Base-by-base conservation (phyloP, 2,329 filamentous ascomycete genomes). In the Proliferodiscus dingleyae region DNA sequence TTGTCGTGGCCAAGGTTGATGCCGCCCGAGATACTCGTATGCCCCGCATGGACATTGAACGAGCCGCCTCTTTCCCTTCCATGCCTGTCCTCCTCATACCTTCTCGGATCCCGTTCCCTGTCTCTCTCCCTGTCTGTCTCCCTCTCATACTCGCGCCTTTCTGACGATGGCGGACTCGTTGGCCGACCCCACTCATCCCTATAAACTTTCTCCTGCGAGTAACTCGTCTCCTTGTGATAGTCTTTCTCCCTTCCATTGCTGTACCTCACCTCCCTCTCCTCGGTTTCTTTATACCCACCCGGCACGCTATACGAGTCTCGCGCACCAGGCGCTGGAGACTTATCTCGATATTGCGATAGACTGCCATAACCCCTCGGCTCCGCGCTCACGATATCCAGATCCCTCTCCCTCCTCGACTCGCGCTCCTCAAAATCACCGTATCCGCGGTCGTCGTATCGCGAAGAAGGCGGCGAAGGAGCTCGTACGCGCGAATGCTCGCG, bases 121-220 rank as follows among this genome's bases (percentile, higher is more conserved):
- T 60, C 55, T 41, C 58, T 57, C 32, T 65, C 62, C 26, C 58
- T 53, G 24, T 63, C 50, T 23, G 44, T 46, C 26, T 54, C 51
- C 24, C 36, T 50, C 22, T 50, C 48, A 60, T 62, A 53, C 42
- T 62, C 10, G 29, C 46, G 37, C 9, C 43, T 45, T 11, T 26
- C 37, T 34, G 39, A 40, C 42, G 58, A 48, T 45, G 45, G 43
- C 6, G 44, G 47, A 15, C 41, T 45, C n/a, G 30, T 41, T 15
- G 45, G 41, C 18, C 47, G 11, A 13, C 37, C 47, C 44, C 52
- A 53, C 16, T 49, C 37, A 39, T 55, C 54, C 15, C 45, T 41
- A 15, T 43, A 36, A 4, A 16, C 29, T 30, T 38, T 34, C 13
- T 32, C 22, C 29, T 34, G 32, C 39, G 26, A 37, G 45, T 47